These are phyloP conservation scores for Plicaturopsis crispa DNA, from an alignment of 768 basidiomycete species.

Conservation along the genomic window DNA sequence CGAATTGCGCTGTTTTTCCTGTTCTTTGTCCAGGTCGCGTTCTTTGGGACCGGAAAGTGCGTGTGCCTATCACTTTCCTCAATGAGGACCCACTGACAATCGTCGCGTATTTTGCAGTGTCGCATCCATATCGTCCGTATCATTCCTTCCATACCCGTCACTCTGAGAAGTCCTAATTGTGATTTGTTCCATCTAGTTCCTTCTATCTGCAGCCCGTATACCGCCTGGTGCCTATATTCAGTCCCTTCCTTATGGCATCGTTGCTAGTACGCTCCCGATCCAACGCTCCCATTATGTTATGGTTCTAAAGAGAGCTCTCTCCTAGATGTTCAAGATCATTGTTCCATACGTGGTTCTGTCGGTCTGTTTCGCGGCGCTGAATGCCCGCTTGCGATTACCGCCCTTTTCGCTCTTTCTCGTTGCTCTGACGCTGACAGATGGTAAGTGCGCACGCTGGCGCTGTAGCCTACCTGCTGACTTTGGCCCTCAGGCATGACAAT, in stretches of 20 bases:
- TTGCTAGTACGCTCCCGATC: conserved; percentile 44
- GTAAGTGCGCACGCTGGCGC: too few relatives aligned
- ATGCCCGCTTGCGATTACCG: conserved; percentile 58
- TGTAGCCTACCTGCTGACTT: background rate
- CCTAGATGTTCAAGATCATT: conserved; percentile 74
- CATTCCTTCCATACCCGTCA: background rate
- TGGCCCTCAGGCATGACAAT: conserved; percentile 62
- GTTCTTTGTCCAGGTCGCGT: conserved; percentile 82
- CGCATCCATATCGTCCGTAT: conserved; percentile 72
- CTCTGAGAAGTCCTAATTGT: background rate
- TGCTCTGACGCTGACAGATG: conserved; percentile 66
- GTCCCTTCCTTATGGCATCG: conserved; percentile 75
- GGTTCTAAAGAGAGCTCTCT: conserved; percentile 1
- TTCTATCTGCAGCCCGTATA: conserved; percentile 89
- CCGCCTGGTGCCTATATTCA: conserved; percentile 79
- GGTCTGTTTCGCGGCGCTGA: conserved; percentile 59
- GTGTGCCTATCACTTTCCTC: conserved; percentile 26
- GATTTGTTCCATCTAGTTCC: conserved; percentile 32
- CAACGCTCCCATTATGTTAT: background rate
- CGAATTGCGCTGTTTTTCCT: conserved; percentile 76
- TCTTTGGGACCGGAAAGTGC: conserved; percentile 81
- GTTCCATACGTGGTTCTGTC: conserved; percentile 76
- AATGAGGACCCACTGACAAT: background rate
- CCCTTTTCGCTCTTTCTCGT: conserved; percentile 79
- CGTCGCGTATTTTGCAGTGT: too few relatives aligned